These are phyloP conservation scores for Naganishia liquefaciens DNA, from an alignment of 1,284 basidiomycete species.

Conservation along the genomic window DNA sequence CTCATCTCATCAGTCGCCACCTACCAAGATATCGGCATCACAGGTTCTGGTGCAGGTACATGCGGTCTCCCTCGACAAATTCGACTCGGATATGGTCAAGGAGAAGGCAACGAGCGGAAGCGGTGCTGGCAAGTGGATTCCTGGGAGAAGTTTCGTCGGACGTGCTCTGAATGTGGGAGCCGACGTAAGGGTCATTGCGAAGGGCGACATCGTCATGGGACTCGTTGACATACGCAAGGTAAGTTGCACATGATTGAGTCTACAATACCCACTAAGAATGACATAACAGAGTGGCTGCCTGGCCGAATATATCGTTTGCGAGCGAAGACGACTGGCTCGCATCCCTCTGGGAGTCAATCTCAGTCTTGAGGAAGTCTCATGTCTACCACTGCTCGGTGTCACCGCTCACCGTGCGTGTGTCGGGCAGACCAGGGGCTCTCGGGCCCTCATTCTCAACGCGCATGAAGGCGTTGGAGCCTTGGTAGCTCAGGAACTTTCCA, in stretches of 20 bases:
- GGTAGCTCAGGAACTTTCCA: slow-evolving; percentile 68
- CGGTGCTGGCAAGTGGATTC: slow-evolving; percentile 57
- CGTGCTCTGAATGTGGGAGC: slow-evolving; percentile 74
- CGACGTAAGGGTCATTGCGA: slow-evolving; percentile 69
- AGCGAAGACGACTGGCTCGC: slow-evolving; percentile 72
- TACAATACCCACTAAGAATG: slow-evolving; percentile 1
- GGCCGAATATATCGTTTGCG: slow-evolving; percentile 76
- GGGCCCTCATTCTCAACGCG: slow-evolving; percentile 70
- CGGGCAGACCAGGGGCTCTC: slow-evolving; percentile 46
- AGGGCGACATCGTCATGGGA: slow-evolving; percentile 81
- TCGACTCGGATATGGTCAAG: slow-evolving; percentile 59
- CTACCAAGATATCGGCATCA: slow-evolving; percentile 65
- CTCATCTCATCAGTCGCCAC: slow-evolving; percentile 69
- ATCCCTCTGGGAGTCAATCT: slow-evolving; percentile 59
- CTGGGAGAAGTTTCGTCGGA: slow-evolving; percentile 79
- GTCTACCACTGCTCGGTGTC: slow-evolving; percentile 73
- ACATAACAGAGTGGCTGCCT: slow-evolving; percentile 71
- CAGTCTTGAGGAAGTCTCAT: slow-evolving; percentile 73
- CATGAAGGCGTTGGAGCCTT: slow-evolving; percentile 75
- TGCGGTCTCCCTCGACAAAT: slow-evolving; percentile 73
- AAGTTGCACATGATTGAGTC: slow-evolving; percentile 38
- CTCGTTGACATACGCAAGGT: slow-evolving; percentile 75
- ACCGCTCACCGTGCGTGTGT: slow-evolving; percentile 71
- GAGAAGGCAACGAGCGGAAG: slow-evolving; percentile 33
- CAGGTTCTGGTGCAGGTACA: slow-evolving; percentile 80